Conservation (phyloP, 306 rosid genomes). For the Vicia villosa region DNA sequence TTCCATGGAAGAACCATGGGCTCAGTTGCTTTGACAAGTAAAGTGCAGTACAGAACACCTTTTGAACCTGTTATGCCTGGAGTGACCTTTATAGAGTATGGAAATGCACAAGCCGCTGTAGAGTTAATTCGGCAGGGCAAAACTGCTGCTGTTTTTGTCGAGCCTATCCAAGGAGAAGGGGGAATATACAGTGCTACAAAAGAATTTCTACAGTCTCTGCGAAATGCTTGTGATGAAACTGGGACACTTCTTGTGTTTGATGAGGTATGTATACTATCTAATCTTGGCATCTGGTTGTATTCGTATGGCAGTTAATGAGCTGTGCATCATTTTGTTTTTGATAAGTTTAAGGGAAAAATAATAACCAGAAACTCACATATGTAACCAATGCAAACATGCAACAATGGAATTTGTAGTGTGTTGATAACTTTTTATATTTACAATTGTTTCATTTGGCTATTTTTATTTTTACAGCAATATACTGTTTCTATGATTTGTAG, state of each 20-base stretch:
- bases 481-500: conserved; percentile 41
- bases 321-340: neutral
- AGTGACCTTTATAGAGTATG: conserved; percentile 78
- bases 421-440: neutral
- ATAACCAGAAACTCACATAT: conserved; percentile 2
- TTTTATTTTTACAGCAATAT: neutral
- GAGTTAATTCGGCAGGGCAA: conserved; percentile 64
- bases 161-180: conserved; percentile 97
- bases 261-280: conserved; percentile 58
- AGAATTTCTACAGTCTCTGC: conserved; percentile 76
- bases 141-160: conserved; percentile 86
- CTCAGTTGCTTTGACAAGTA: conserved; percentile 94
- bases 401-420: neutral
- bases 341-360: neutral
- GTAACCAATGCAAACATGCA: neutral
- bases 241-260: conserved; percentile 86
- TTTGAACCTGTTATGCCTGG: conserved; percentile 99
- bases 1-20: conserved; percentile 98
- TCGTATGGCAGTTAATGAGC: neutral
- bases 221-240: conserved; percentile 75
- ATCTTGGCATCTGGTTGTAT: neutral
- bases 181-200: conserved; percentile 84
- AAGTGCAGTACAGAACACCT: conserved; percentile 80
- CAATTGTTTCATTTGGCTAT: conserved; percentile 4
- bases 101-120: conserved; percentile 68